These are phyloP conservation scores for Geotrichum candidum DNA, from an alignment of 1,139 yeast species.

Conservation along the genomic window DNA sequence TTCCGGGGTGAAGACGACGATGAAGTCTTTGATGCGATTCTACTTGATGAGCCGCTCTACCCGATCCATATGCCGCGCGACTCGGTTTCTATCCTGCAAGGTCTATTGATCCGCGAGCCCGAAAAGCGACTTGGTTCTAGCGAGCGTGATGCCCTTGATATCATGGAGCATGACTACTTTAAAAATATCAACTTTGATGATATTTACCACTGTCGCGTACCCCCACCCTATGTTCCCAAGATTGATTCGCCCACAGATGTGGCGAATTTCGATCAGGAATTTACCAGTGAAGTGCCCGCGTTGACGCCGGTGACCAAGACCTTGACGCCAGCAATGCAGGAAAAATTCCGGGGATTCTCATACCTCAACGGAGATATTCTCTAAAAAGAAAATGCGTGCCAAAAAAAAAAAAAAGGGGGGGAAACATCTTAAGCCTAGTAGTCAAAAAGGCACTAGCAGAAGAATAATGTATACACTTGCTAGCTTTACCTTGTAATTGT, in stretches of 20 bases:
- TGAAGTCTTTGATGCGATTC: constrained; percentile 92
- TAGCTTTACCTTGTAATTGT: too few species aligned
- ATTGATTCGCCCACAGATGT: constrained; percentile 84
- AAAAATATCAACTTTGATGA: constrained; percentile 86
- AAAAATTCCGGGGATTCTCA: constrained; percentile 94
- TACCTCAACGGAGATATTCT: constrained; percentile 62
- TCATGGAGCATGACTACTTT: constrained; percentile 94
- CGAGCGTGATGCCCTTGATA: constrained; percentile 80
- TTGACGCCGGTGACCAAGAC: constrained; percentile 90
- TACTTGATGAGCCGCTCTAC: constrained; percentile 94
- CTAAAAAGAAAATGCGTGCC: background rate
- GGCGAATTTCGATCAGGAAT: constrained; percentile 88
- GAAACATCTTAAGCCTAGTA: too few species aligned
- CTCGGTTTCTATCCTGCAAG: constrained; percentile 88
- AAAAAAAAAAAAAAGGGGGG: background rate
- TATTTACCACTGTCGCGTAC: constrained; percentile 61
- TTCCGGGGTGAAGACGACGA: constrained; percentile 98
- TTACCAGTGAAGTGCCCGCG: constrained; percentile 90
- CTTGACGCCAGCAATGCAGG: constrained; percentile 83
- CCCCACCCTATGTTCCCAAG: constrained; percentile 66
- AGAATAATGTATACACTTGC: too few species aligned
- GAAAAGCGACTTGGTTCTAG: constrained; percentile 76
- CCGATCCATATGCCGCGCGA: constrained; percentile 98
- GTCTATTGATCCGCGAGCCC: constrained; percentile 85
- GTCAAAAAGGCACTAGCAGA: too few species aligned